Evolutionary conservation across 352 stramenopile species (phyloP).

Genomic region (Pythium oligandrum): DNA sequence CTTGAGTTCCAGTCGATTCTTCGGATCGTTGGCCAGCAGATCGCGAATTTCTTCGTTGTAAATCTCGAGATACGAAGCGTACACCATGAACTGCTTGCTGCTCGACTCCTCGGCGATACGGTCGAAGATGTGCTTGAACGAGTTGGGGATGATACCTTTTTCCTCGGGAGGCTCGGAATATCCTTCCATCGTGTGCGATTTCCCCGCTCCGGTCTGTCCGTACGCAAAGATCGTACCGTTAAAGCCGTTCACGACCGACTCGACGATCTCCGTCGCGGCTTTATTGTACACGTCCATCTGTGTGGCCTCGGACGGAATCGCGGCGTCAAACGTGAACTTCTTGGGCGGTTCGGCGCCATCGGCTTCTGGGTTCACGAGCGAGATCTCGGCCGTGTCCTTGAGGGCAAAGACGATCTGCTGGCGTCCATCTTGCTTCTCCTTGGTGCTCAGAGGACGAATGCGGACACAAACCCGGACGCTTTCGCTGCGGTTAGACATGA

Average conservation of each 20-base stretch:
- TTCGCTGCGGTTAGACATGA: conserved; percentile 49
- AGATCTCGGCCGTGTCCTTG: conserved; percentile 76
- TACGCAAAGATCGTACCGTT: conserved; percentile 97
- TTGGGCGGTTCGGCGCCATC: conserved; percentile 82
- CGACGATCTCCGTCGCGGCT: conserved; percentile 87
- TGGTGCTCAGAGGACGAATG: conserved; percentile 89
- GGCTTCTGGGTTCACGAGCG: conserved; percentile 78
- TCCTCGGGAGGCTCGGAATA: conserved; percentile 82
- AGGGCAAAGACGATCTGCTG: conserved; percentile 75
- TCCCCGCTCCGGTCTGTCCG: conserved; percentile 85
- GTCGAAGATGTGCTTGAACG: conserved; percentile 95
- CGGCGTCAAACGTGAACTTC: conserved; percentile 94
- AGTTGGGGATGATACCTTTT: conserved; percentile 95
- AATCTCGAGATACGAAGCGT: conserved; percentile 95
- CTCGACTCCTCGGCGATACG: conserved; percentile 75
- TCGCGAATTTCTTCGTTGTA: conserved; percentile 98
- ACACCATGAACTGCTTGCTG: conserved; percentile 92
- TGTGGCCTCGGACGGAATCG: conserved; percentile 77
- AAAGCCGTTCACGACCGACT: conserved; percentile 93
- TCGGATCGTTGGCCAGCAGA: conserved; percentile 84
- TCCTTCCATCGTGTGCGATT: conserved; percentile 91
- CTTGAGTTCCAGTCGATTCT: conserved; percentile 90
- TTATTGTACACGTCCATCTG: conserved; percentile 91
- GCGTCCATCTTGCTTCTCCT: conserved; percentile 90
- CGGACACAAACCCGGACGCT: conserved; percentile 92